These are phyloP conservation scores for Spirogloea muscicola DNA, from an alignment of 139 green algal species.

Conservation along the genomic window DNA sequence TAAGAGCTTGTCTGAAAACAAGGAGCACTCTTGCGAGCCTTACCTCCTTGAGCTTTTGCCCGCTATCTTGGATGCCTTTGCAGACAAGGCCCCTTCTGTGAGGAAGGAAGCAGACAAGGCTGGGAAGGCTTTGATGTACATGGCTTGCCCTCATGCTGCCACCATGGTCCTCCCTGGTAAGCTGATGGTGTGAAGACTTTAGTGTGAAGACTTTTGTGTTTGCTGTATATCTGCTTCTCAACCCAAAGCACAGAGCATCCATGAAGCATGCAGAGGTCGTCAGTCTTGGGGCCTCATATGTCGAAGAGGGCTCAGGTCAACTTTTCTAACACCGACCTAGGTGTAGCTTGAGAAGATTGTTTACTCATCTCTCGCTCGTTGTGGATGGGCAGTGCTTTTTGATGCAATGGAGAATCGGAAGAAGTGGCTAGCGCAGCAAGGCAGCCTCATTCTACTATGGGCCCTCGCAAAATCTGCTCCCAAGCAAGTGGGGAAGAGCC, in stretches of 20 bases:
- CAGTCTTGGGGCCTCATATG: not conserved
- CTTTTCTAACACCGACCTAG: not conserved
- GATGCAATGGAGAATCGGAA: constrained; percentile 21
- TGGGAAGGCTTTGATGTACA: constrained; percentile 24
- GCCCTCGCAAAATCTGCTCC: constrained; percentile 12
- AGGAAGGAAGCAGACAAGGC: constrained; percentile 7
- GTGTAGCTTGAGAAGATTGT: not conserved
- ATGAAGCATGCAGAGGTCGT: not conserved
- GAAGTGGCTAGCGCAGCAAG: constrained; percentile 29
- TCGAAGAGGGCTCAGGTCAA: not conserved
- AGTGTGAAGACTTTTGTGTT: not conserved
- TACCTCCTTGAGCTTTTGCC: constrained; percentile 34
- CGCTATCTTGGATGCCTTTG: constrained; percentile 1
- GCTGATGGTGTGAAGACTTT: not conserved
- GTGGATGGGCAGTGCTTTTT: constrained; percentile 36
- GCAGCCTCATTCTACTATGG: constrained; percentile 8
- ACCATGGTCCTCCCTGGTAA: constrained; percentile 24
- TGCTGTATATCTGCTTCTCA: not conserved
- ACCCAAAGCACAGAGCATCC: not conserved
- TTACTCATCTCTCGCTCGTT: too few relatives aligned
- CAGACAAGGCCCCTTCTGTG: constrained; percentile 19
- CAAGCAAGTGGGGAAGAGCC: constrained; percentile 5
- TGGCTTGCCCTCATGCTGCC: constrained; percentile 26
- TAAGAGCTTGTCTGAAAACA: not conserved
- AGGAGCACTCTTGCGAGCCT: constrained; percentile 18